Evolutionary conservation across 2,329 filamentous ascomycete species (phyloP).

Genomic region (Pochonia chlamydosporia): DNA sequence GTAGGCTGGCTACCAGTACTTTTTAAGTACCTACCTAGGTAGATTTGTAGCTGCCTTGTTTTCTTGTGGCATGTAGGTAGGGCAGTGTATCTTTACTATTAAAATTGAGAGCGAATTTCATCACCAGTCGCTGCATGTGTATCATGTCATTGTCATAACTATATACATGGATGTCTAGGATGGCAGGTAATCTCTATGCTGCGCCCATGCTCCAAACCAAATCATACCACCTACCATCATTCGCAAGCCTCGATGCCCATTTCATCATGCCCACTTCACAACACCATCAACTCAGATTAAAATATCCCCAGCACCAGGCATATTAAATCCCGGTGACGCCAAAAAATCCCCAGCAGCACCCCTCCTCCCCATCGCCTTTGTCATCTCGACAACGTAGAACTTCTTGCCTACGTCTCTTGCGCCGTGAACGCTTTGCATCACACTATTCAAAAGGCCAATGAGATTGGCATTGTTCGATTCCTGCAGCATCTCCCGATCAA

Average conservation of each 20-base stretch:
- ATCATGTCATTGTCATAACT: conserved; percentile 2
- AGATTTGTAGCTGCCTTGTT: not conserved
- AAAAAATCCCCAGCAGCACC: conserved; percentile 14
- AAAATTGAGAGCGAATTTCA: not conserved
- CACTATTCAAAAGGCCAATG: conserved; percentile 66
- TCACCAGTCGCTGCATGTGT: not conserved
- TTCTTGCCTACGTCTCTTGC: conserved; percentile 73
- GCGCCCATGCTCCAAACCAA: no score
- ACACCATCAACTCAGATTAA: conserved; percentile 17
- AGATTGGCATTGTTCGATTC: conserved; percentile 82
- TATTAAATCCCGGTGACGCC: conserved; percentile 17
- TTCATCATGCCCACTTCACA: not conserved
- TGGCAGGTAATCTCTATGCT: not conserved
- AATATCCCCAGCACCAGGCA: conserved; percentile 24
- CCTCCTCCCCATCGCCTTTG: conserved; percentile 18
- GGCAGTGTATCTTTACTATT: not conserved
- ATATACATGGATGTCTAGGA: not conserved
- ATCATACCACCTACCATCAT: no score
- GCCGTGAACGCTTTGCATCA: conserved; percentile 67
- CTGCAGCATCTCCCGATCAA: conserved; percentile 64
- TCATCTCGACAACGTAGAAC: conserved; percentile 52
- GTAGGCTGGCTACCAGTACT: conserved; percentile 86
- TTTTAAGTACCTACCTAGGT: conserved; percentile 49
- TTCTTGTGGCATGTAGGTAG: not conserved
- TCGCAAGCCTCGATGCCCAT: no score